phyloP scores from a whole-genome alignment of 345 rosid species.

The Gossypium turneri region DNA sequence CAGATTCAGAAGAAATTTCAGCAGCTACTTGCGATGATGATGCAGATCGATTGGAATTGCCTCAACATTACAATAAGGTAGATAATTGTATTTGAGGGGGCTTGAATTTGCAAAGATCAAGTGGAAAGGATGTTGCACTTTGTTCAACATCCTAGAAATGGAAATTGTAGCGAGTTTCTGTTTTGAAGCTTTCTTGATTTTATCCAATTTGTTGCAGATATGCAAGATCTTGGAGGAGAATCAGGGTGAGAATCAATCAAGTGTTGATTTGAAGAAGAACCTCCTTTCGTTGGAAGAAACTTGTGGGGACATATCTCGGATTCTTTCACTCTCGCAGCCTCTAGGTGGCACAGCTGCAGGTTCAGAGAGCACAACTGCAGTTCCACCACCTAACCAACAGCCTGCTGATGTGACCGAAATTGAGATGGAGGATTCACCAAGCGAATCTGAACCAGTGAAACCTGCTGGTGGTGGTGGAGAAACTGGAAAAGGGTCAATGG shows the following conservation, averaged over 20 bases:
- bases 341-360: not conserved
- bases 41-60: slow-evolving; percentile 51
- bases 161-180: not conserved
- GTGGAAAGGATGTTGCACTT: not conserved
- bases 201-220: slow-evolving; percentile 50
- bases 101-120: not conserved
- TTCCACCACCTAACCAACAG: slow-evolving; percentile 10
- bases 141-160: not conserved
- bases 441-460: slow-evolving; percentile 6
- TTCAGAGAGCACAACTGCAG: slow-evolving; percentile 10
- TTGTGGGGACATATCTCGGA: not conserved
- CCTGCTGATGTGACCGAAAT: slow-evolving; percentile 14
- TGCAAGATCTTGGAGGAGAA: slow-evolving; percentile 56
- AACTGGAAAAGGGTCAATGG: not conserved
- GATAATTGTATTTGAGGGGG: slow-evolving; percentile 9
- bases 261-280: slow-evolving; percentile 16
- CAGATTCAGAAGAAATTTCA: slow-evolving; percentile 63
- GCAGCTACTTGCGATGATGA: slow-evolving; percentile 53
- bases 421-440: slow-evolving; percentile 22
- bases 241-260: slow-evolving; percentile 32
- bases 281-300: not conserved
- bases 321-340: slow-evolving; percentile 9
- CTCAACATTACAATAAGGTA: slow-evolving; percentile 61
- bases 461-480: not conserved
- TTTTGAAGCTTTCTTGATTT: not conserved